Conservation (phyloP, 164 flowering plant species). For the Magnolia kwangsiensis region DNA sequence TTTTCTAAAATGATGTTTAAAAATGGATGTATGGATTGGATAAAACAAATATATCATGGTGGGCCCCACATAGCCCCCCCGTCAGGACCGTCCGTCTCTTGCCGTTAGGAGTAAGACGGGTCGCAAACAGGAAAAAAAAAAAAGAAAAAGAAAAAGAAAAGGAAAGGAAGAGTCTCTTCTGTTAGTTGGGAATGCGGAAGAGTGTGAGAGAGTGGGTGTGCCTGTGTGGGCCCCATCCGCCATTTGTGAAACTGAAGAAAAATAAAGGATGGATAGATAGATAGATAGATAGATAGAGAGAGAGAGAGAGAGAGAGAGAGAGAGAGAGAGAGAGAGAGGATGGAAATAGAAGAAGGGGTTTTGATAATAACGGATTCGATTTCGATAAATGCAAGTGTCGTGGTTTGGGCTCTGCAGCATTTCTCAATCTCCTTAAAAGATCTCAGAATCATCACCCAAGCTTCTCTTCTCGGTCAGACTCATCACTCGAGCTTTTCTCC, state of each 20-base stretch:
- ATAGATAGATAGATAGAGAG: not conserved
- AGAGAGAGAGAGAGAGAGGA: not conserved
- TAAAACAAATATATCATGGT: too few relatives aligned
- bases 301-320: not conserved
- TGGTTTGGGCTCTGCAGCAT: slow-evolving; percentile 25
- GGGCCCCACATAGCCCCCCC: too few relatives aligned
- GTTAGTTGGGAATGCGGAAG: not conserved
- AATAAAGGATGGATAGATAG: not conserved
- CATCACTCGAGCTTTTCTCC: not conserved
- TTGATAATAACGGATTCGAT: slow-evolving; percentile 24
- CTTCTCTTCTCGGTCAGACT: slow-evolving; percentile 21
- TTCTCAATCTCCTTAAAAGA: slow-evolving; percentile 14
- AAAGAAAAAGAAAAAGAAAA: not conserved
- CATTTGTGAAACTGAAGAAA: not conserved
- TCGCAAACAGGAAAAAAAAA: not conserved
- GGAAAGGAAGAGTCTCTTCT: not conserved
- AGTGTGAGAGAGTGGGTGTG: slow-evolving; percentile 1
- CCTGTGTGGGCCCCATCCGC: not conserved
- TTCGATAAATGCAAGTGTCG: slow-evolving; percentile 23
- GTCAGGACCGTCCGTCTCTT: too few relatives aligned
- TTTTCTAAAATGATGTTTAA: too few relatives aligned
- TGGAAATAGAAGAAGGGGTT: slow-evolving; percentile 21
- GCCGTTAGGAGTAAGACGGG: not conserved
- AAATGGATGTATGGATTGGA: too few relatives aligned
- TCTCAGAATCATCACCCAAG: slow-evolving; percentile 23